Conservation (phyloP, 306 rosid genomes). For the Neltuma alba region DNA sequence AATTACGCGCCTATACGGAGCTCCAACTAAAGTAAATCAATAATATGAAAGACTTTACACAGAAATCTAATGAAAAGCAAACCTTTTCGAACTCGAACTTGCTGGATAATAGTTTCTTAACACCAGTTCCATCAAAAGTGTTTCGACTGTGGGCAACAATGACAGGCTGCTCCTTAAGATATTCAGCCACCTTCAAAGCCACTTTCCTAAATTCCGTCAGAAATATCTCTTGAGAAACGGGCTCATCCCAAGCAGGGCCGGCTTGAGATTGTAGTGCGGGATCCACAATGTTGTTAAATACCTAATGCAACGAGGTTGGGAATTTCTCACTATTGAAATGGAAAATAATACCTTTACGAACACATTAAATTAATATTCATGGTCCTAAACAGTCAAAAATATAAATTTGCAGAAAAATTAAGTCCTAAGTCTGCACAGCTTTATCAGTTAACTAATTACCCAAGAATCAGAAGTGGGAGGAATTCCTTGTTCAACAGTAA, state of each 20-base stretch:
- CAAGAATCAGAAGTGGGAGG: conserved; percentile 93
- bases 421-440: neutral
- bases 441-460: conserved; percentile 50
- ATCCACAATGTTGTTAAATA: conserved; percentile 66
- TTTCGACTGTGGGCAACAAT: conserved; percentile 90
- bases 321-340: neutral
- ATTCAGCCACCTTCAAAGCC: conserved; percentile 54
- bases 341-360: neutral
- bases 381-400: neutral
- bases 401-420: neutral
- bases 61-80: neutral
- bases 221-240: conserved; percentile 66
- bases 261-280: conserved; percentile 58
- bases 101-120: conserved; percentile 76
- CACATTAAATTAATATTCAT: neutral
- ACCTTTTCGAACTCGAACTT: conserved; percentile 98
- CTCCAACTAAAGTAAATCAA: conserved; percentile 2
- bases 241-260: conserved; percentile 50
- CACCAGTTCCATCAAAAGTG: conserved; percentile 79
- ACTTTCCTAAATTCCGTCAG: conserved; percentile 75
- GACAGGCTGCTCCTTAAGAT: conserved; percentile 68
- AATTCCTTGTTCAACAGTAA: conserved; percentile 91
- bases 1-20: neutral
- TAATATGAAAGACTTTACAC: neutral
- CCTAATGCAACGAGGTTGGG: conserved; percentile 44